Evolutionary conservation across 2,329 filamentous ascomycete species (phyloP).

Genomic region (Drechslera avenae): DNA sequence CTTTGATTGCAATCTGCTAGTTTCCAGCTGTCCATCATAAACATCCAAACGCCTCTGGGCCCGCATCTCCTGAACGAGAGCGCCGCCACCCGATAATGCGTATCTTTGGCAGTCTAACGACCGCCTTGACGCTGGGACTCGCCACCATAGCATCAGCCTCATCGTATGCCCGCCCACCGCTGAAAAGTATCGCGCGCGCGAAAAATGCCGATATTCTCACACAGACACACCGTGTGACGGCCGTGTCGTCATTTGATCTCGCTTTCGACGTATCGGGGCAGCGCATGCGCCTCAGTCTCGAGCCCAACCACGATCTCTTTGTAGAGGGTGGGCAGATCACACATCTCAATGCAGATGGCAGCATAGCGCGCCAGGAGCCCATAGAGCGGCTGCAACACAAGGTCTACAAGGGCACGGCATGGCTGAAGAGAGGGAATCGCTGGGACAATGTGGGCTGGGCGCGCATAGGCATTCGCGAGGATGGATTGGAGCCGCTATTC

Average conservation of each 20-base stretch:
- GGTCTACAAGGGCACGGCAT: slow-evolving; percentile 82
- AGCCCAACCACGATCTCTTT: slow-evolving; percentile 91
- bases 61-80: slow-evolving; percentile 31
- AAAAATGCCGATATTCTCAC: slow-evolving; percentile 79
- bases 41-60: slow-evolving; percentile 7
- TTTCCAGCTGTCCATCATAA: not conserved
- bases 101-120: slow-evolving; percentile 29
- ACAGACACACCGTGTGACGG: slow-evolving; percentile 76
- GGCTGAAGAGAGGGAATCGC: slow-evolving; percentile 74
- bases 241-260: slow-evolving; percentile 82
- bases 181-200: slow-evolving; percentile 74
- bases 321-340: slow-evolving; percentile 75
- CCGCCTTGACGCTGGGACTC: slow-evolving; percentile 29
- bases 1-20: slow-evolving; percentile 34
- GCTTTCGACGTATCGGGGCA: slow-evolving; percentile 72
- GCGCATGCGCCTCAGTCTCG: slow-evolving; percentile 76
- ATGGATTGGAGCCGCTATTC: slow-evolving; percentile 81
- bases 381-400: slow-evolving; percentile 76
- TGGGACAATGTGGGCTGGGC: slow-evolving; percentile 90
- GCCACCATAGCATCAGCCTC: slow-evolving; percentile 33
- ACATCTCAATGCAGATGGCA: slow-evolving; percentile 74
- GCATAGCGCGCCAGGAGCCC: slow-evolving; percentile 66
- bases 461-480: slow-evolving; percentile 74
- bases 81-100: slow-evolving; percentile 37
- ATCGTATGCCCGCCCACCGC: slow-evolving; percentile 66